Conservation (phyloP, 495 filamentous ascomycete species). For the Penicillium steckii region DNA sequence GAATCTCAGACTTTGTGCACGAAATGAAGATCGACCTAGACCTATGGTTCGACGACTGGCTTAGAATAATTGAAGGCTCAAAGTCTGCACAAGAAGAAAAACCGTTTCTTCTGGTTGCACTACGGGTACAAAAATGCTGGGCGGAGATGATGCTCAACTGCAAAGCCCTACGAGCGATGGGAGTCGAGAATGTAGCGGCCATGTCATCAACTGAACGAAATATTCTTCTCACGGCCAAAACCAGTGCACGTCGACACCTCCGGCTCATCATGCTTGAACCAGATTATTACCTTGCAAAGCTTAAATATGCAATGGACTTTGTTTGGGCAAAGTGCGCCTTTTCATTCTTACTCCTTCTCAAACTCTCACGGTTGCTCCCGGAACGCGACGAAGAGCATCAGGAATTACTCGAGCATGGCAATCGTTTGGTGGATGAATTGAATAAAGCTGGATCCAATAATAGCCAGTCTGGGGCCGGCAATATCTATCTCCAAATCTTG, state of each 20-base stretch:
- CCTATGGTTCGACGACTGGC: slow-evolving; percentile 49
- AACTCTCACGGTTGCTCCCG: slow-evolving; percentile 48
- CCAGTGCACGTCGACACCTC: slow-evolving; percentile 50
- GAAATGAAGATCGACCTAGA: slow-evolving; percentile 46
- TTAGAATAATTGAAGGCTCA: slow-evolving; percentile 35
- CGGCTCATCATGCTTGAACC: slow-evolving; percentile 39
- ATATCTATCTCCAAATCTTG: slow-evolving; percentile 44
- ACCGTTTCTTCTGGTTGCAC: slow-evolving; percentile 35
- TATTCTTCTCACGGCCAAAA: slow-evolving; percentile 45
- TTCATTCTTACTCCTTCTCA: slow-evolving; percentile 50
- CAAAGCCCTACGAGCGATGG: slow-evolving; percentile 46
- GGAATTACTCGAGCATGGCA: slow-evolving; percentile 42
- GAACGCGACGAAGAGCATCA: slow-evolving; percentile 39
- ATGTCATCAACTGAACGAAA: slow-evolving; percentile 42
- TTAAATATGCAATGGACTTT: slow-evolving; percentile 55
- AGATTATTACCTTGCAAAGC: slow-evolving; percentile 45
- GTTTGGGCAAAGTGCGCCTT: slow-evolving; percentile 58
- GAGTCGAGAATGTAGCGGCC: slow-evolving; percentile 47
- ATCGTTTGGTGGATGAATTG: slow-evolving; percentile 42
- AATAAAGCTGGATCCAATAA: slow-evolving; percentile 29
- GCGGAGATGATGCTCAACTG: slow-evolving; percentile 49
- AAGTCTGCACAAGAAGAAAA: slow-evolving; percentile 29
- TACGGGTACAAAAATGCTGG: slow-evolving; percentile 47
- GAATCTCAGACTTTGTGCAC: slow-evolving; percentile 40
- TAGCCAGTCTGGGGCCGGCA: slow-evolving; percentile 29